Base-by-base conservation (phyloP, 306 rosid genomes). In the Astragalus glycyphyllos region DNA sequence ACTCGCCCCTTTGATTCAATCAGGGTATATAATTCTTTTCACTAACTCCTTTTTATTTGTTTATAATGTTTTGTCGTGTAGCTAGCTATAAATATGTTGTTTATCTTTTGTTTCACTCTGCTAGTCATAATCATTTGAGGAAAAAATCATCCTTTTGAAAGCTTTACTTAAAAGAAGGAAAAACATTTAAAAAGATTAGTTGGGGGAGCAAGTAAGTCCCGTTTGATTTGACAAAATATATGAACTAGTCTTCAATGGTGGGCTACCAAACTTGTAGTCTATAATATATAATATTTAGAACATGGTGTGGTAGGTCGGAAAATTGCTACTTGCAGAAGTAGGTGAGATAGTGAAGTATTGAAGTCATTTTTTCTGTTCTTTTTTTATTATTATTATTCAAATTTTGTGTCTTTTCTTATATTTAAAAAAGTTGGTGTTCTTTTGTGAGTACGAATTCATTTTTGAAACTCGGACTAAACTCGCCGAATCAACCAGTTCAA, bases 1-100 rank as follows among this genome's bases (percentile, higher is more conserved):
- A 94, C 99, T 51, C 99, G 99, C 35, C 96, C 99, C 60, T 94
- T 94, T 44, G 99, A 94, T 74, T 73, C 96, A 34, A 94, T 94
- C 84, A 82, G 96, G 96, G 99, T 94, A 90, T 94, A 90, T 37
- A 64, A 6, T 51, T 59, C 73, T 72, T 42, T 11, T 70, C 13
- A 63, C 67, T 56, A 34, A 47, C 46, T 34, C 65, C 16, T 35
- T 60, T 55, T 51, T 7, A 46, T 35, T 50, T 70, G 26, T 42
- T 60, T 58, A 26, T 31, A 11, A 23, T 8, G 65, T 59, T 6
- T 66, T 37, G 2, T 44, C 0, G 0, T 26, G 54, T 63, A 32
- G n/a, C 65, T 67, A 47, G 11, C 65, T 67, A 47, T 11, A 44
- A 31, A 56, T 57, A 38, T 13, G 5, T 50, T 15, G 2, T 37